Conservation (phyloP, 73 alveolate genomes). For the Vitrella brassicaformis region DNA sequence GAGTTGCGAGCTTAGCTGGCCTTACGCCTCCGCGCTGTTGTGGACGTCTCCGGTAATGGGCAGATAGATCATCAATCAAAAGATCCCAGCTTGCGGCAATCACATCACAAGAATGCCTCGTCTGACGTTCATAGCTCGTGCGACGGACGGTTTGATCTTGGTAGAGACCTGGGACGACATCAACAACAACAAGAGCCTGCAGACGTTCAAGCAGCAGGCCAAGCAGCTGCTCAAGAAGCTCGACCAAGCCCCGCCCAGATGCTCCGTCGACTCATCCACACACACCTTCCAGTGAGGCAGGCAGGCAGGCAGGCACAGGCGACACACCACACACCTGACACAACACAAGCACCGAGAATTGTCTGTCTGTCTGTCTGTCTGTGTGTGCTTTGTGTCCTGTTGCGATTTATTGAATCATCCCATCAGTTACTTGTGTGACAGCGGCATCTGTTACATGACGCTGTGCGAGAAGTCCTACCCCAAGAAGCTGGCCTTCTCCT, state of each 20-base stretch:
- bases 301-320: constrained; percentile 5
- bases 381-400: no score
- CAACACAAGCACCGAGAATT: no score
- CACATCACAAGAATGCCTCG: constrained; percentile 47
- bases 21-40: no score
- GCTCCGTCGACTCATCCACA: neutral
- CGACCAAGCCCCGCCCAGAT: constrained; percentile 10
- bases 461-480: constrained; percentile 66
- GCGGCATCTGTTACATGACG: constrained; percentile 57
- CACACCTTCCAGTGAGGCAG: neutral
- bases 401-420: no score
- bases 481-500: constrained; percentile 64
- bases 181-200: neutral
- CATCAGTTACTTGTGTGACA: constrained; percentile 45
- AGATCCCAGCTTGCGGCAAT: no score
- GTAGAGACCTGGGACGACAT: constrained; percentile 44
- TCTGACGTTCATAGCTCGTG: constrained; percentile 48
- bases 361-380: no score
- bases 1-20: no score
- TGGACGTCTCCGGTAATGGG: no score
- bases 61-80: no score
- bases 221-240: constrained; percentile 11
- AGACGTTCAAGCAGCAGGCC: constrained; percentile 7
- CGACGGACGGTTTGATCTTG: constrained; percentile 53
- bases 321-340: no score